Base-by-base conservation (phyloP, 2,329 filamentous ascomycete genomes). In the Dactylellina leptospora region DNA sequence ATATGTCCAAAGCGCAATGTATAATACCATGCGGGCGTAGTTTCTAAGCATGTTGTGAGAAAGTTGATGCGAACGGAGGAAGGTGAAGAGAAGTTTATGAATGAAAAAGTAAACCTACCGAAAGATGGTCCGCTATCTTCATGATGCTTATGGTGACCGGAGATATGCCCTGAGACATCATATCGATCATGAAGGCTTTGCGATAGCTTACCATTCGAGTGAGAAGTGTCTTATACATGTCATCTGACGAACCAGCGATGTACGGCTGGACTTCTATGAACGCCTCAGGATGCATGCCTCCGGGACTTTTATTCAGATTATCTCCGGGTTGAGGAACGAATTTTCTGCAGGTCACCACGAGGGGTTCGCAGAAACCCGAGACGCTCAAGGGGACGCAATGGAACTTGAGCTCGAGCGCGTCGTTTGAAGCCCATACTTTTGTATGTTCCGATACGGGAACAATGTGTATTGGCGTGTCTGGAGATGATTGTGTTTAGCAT, bases 1-100 rank as follows among this genome's bases (percentile, higher is more conserved):
- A 71, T 50, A 71, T 71, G 48, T 71, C 66, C 44, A 71, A 51
- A 13, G 66, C 66, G 45, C 58, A 63, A 33, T 71, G 66, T 58
- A 71, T 51, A 25, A 71, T 71, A 20, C 66, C 66, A 59, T 71
- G 61, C 42, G 66, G 66, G 10, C 66, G 59, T 63, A 71, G 45
- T 56, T 71, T 71, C 66, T 71, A 47, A 11, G 18, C 22, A 38
- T n/a, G n/a, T 6, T 25, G 42, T 66, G 33, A 66, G 61, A 18
- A 56, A 38, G 30, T 30, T 13, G 4, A 58, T 23, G 30, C 51
- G 44, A 33, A 30, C 30, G 30, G n/a, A 22, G 53, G 61, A 66
- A 58, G 61, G 61, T 64, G 11, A 38, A 55, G 28, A 44, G 28
- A 23, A 40, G 47, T 13, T 23, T 23, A 42, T n/a, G 23, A 20